Conservation (phyloP, 495 filamentous ascomycete species). For the Podospora comata region DNA sequence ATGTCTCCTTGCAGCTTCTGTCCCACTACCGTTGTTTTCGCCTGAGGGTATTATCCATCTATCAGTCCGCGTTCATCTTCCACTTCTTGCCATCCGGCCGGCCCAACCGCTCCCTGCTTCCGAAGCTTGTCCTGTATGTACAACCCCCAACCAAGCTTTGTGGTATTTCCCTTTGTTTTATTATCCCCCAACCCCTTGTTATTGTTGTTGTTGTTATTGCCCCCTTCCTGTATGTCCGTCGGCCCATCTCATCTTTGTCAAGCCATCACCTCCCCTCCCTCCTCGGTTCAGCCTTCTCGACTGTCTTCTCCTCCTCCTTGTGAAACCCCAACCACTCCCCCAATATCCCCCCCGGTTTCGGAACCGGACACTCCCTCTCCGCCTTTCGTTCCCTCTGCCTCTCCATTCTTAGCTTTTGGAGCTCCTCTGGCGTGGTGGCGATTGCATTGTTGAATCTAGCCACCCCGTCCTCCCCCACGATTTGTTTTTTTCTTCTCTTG, state of each 20-base stretch:
- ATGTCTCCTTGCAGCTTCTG: background rate
- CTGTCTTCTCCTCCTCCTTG: background rate
- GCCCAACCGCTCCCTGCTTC: background rate
- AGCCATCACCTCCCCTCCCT: background rate
- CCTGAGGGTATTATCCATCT: background rate
- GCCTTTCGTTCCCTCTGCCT: background rate
- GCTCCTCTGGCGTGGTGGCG: background rate
- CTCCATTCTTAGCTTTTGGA: background rate
- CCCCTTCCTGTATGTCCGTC: background rate
- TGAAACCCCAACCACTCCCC: constrained; percentile 72
- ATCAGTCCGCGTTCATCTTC: background rate
- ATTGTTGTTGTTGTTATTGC: background rate
- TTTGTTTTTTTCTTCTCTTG: constrained; percentile 48
- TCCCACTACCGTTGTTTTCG: background rate
- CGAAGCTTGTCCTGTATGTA: background rate
- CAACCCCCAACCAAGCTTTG: background rate
- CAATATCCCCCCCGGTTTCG: constrained; percentile 73
- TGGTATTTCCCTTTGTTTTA: background rate
- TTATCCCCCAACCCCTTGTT: background rate
- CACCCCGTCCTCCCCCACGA: constrained; percentile 34
- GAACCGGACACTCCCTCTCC: constrained; percentile 71
- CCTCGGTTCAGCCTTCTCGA: background rate
- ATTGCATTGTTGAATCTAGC: constrained; percentile 24
- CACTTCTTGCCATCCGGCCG: background rate
- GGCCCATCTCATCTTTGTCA: background rate